Evolutionary conservation across 441 rosid species (phyloP).

Genomic region (Gossypium laxum): DNA sequence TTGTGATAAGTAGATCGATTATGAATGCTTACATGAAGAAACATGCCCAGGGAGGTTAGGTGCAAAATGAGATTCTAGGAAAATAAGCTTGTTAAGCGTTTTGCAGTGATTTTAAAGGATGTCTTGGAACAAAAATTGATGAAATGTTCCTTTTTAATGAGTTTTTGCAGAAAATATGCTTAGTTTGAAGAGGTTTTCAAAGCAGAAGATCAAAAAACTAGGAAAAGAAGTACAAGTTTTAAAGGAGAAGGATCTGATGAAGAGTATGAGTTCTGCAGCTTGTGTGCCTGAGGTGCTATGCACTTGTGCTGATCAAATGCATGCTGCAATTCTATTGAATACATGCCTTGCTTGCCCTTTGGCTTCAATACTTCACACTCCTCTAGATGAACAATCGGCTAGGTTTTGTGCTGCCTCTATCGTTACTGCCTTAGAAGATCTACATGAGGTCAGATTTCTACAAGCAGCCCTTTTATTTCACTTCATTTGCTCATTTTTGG

Average conservation of each 20-base stretch:
- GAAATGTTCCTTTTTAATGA: conserved; percentile 14
- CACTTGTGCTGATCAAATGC: conserved; percentile 55
- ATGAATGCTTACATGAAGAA: conserved; percentile 3
- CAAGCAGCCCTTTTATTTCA: neutral
- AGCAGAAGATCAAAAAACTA: conserved; percentile 56
- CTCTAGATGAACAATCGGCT: conserved; percentile 69
- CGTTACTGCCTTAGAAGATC: conserved; percentile 61
- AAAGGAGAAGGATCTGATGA: conserved; percentile 75
- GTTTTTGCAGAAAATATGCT: conserved; percentile 45
- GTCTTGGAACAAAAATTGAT: conserved; percentile 12
- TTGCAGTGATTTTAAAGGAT: neutral
- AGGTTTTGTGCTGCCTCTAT: conserved; percentile 69
- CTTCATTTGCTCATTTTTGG: conserved; percentile 10
- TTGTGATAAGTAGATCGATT: neutral
- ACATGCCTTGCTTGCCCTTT: conserved; percentile 70
- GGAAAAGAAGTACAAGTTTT: conserved; percentile 84
- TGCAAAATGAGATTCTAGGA: neutral
- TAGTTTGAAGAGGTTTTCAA: conserved; percentile 81
- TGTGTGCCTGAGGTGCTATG: conserved; percentile 62
- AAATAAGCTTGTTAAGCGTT: neutral
- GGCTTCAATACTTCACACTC: conserved; percentile 66
- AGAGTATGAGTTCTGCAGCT: conserved; percentile 43
- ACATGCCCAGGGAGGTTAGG: neutral
- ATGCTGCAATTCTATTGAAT: conserved; percentile 67
- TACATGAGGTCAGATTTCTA: conserved; percentile 55